phyloP scores from a whole-genome alignment of 768 basidiomycete genomes.

The Suillus lakei region DNA sequence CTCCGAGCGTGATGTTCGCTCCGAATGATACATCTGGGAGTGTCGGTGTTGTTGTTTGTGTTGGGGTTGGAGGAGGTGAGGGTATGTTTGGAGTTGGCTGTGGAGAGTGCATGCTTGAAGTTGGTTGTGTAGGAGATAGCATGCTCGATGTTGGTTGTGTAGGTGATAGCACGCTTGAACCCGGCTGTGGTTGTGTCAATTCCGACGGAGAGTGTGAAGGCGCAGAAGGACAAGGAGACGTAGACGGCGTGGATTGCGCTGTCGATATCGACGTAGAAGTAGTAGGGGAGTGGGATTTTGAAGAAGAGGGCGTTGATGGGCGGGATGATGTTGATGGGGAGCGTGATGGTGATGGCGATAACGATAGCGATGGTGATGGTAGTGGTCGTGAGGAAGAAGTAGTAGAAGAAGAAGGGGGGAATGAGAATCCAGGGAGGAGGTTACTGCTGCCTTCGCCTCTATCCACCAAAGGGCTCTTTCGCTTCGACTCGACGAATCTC shows the following conservation, averaged over 20 bases:
- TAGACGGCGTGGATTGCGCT: no score
- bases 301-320: constrained; percentile 21
- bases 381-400: not conserved
- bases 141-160: not conserved
- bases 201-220: constrained; percentile 12
- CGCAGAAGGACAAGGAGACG: constrained; percentile 8
- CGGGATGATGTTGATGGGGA: constrained; percentile 23
- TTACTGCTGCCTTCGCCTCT: constrained; percentile 10
- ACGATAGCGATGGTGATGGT: not conserved
- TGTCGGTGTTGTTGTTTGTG: constrained; percentile 6
- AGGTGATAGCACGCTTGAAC: not conserved
- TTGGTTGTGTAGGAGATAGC: not conserved
- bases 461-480: constrained; percentile 10
- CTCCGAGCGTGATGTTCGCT: constrained; percentile 22
- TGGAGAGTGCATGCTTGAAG: not conserved
- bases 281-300: not conserved
- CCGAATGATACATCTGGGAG: constrained; percentile 24
- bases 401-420: not conserved
- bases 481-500: not conserved
- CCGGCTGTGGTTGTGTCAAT: no score
- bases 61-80: not conserved
- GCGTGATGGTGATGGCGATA: not conserved
- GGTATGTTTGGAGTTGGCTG: not conserved
- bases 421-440: not conserved
- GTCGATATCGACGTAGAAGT: constrained; percentile 2